These are phyloP conservation scores for Pelagophyceae sp. DNA, from an alignment of 352 stramenopile species.

Conservation along the genomic window DNA sequence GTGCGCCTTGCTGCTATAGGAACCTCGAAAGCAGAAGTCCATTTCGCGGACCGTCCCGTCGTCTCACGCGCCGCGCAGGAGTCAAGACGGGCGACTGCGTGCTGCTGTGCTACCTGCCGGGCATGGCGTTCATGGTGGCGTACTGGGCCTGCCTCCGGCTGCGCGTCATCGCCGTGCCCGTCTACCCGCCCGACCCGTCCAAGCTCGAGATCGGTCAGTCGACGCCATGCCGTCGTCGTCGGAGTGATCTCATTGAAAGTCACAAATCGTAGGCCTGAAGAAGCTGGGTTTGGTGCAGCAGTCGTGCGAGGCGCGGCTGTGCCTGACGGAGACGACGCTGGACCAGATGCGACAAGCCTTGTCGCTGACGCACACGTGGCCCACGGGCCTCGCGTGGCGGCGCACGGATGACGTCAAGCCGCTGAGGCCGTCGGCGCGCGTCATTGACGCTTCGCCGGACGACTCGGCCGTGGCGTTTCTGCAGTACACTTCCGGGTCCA, in stretches of 20 bases:
- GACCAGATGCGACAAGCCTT: constrained; percentile 7
- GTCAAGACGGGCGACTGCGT: constrained; percentile 54
- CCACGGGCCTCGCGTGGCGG: constrained; percentile 4
- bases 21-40: too few relatives aligned
- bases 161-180: constrained; percentile 36
- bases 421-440: background rate
- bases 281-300: constrained; percentile 46
- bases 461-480: constrained; percentile 67
- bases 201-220: constrained; percentile 67
- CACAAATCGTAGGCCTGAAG: constrained; percentile 40
- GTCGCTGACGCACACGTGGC: constrained; percentile 3
- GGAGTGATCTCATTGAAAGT: constrained; percentile 43
- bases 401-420: background rate
- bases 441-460: background rate
- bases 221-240: constrained; percentile 82
- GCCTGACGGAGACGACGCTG: background rate
- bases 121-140: constrained; percentile 81
- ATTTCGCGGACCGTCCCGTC: too few relatives aligned
- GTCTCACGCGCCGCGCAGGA: too few relatives aligned
- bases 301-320: background rate
- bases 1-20: too few relatives aligned
- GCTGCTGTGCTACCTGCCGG: constrained; percentile 82
- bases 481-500: constrained; percentile 90
- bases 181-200: constrained; percentile 61
- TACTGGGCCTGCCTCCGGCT: constrained; percentile 58